Evolutionary conservation across 768 basidiomycete species (phyloP), one percentile per base, ranked within the genome.

Genomic region (Pisolithus sp.): DNA sequence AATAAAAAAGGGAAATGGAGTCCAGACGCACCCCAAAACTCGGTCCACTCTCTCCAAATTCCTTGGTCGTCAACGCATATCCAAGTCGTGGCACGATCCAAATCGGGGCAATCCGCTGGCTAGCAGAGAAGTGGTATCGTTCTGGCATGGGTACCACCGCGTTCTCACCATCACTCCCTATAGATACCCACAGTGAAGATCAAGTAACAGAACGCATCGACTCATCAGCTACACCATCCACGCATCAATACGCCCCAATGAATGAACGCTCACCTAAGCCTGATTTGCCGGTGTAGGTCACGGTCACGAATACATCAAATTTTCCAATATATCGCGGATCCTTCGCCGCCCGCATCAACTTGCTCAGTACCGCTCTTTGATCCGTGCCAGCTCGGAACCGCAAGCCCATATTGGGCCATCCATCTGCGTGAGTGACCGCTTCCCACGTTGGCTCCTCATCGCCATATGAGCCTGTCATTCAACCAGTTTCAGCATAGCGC

Each of bases 371-470:
- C 38, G 75, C 70, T 9, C 77, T 71, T 10, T 71, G 68, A 62
- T 94, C 86, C 1, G 77, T 73, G n/a, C 67, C 69, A 1, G 75
- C 58, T 17, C 71, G 63, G 71, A 95, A 92, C 23, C 93, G 80
- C 48, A 96, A 68, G 2, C 93, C 93, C 75, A 91, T 86, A 1
- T 85, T 79, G 10, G 93, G 93, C 92, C 91, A 94, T 39, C 93
- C 82, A 54, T 95, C 93, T 56, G 82, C 76, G 59, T 91, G 88
- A 1, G 63, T 65, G 2, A 66, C 56, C 21, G 58, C 59, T 17
- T 43, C 47, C 65, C 66, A 66, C 21, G 57, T 52, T 21, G 23
- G 31, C 23, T 9, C 45, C 6, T 12, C 18, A 31, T n/a, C 24
- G 30, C 9, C 38, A 34, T 9, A 10, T 7, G 48, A 10, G 8